phyloP scores from a whole-genome alignment of 1,139 yeast genomes.

The Pichia sp. region DNA sequence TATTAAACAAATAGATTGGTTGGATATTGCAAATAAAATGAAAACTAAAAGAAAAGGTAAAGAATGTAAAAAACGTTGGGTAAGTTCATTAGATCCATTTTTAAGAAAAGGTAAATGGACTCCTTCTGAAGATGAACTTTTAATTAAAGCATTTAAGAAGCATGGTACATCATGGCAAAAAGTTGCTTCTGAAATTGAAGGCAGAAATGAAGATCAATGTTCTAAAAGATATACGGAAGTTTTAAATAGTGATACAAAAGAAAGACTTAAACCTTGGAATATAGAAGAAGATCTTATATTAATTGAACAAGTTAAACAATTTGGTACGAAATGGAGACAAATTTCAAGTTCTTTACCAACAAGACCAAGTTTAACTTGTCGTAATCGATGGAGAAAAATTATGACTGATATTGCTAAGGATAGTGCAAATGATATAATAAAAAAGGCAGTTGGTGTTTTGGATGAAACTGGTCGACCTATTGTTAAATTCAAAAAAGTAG shows the following conservation, averaged over 20 bases:
- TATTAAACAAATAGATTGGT: slow-evolving; percentile 60
- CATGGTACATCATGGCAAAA: slow-evolving; percentile 85
- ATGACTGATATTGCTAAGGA: slow-evolving; percentile 70
- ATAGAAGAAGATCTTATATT: slow-evolving; percentile 67
- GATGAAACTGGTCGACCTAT: slow-evolving; percentile 20
- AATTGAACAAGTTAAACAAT: slow-evolving; percentile 55
- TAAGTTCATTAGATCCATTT: slow-evolving; percentile 75
- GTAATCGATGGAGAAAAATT: slow-evolving; percentile 88
- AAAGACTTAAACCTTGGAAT: slow-evolving; percentile 76
- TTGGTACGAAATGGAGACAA: slow-evolving; percentile 92
- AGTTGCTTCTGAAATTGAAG: slow-evolving; percentile 67
- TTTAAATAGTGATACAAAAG: slow-evolving; percentile 73
- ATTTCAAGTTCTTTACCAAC: slow-evolving; percentile 68
- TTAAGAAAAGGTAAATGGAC: slow-evolving; percentile 88
- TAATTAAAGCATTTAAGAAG: slow-evolving; percentile 56
- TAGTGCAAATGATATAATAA: slow-evolving; percentile 37
- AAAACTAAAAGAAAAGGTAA: slow-evolving; percentile 50
- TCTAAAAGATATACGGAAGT: slow-evolving; percentile 89
- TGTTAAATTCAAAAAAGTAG: slow-evolving; percentile 10
- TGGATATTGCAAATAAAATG: slow-evolving; percentile 42
- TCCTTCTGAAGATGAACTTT: slow-evolving; percentile 64
- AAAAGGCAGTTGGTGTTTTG: slow-evolving; percentile 32
- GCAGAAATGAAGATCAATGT: slow-evolving; percentile 93
- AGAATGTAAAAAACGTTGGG: slow-evolving; percentile 72
- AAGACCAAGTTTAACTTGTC: slow-evolving; percentile 82